Percentiles rank a stretch among this genome's conserved stretches.
phyloP scores from a whole-genome alignment of 176 grass and related monocot genomes.

The Themeda triandra region DNA sequence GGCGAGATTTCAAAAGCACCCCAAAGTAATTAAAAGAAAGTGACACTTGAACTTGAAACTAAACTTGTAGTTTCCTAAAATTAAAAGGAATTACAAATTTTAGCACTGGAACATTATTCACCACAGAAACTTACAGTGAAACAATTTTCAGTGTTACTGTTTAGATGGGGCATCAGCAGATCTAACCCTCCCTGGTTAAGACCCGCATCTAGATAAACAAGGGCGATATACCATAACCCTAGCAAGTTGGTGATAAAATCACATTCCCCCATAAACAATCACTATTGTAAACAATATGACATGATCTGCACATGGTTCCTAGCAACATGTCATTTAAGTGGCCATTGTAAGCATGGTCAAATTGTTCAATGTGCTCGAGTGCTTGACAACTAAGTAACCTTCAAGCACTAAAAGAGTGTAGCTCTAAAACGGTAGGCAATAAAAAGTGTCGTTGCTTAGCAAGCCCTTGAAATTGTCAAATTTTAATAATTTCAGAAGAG shows the following conservation, averaged over 20 bases:
- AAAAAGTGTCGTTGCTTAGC: not conserved
- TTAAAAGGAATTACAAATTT: not conserved
- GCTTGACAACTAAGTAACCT: not conserved
- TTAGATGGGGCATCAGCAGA: not conserved
- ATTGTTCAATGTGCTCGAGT: not conserved
- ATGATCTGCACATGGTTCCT: not conserved
- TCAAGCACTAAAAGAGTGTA: not conserved
- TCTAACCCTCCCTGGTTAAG: not conserved
- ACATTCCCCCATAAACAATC: not conserved
- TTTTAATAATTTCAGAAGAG: not conserved
- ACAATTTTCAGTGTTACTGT: not conserved
- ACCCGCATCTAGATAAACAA: not conserved
- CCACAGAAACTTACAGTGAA: not conserved
- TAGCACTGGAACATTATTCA: not conserved
- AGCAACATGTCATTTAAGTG: not conserved
- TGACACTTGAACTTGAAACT: not conserved
- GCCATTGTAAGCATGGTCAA: not conserved
- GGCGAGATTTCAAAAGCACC: not conserved
- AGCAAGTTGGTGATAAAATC: not conserved
- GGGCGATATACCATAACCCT: not conserved
- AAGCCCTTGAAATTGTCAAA: not conserved
- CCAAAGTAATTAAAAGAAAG: not conserved
- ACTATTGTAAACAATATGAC: not conserved
- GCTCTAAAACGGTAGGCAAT: not conserved
- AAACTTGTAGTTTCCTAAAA: not conserved